Evolutionary conservation across 345 rosid species (phyloP), one percentile per base, ranked within the genome.

Genomic region (Cardiospermum halicacabum): DNA sequence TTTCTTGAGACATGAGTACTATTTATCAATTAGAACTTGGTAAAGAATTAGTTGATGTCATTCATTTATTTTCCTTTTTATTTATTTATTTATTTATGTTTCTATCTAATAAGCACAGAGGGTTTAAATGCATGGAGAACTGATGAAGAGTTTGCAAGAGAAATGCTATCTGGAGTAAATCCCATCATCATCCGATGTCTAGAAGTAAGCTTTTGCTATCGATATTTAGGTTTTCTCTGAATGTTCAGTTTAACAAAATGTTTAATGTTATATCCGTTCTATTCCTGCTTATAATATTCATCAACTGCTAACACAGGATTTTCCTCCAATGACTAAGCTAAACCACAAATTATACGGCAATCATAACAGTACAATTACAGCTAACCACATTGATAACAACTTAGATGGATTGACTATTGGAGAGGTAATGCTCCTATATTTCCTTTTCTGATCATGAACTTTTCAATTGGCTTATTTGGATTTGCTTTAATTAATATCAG

Each of bases 131-230:
- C 89, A 0, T 86, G 97, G 94, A 76, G 83, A 48, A 82, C 87
- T 0, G 94, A 91, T 71, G 91, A 78, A 49, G 97, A 91, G 27
- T 91, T 91, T 24, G 85, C 82, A 0, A 82, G 97, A 77, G 88
- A 91, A 78, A 89, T 91, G 97, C 75, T 89, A 22, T 91, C 96
- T 51, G 97, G 93, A 1, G 64, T 78, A 13, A 82, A 91, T 66
- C 91, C 91, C 34, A 74, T 84, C 49, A 62, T 73, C 21, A 88
- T 91, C 60, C 69, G 81, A 51, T 81, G 75, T 51, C 91, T 88
- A 62, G 36, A 84, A 75, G 97, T 85, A 60, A 68, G 53, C 22
- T 24, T 61, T n/a, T n/a, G n/a, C n/a, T n/a, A n/a, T n/a, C n/a
- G n/a, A n/a, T n/a, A n/a, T n/a, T n/a, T n/a, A n/a, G n/a, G n/a